Percentiles rank a stretch among this genome's conserved stretches.
phyloP scores from a whole-genome alignment of 78 protist genomes.

The Planoprotostelium fungivorum region DNA sequence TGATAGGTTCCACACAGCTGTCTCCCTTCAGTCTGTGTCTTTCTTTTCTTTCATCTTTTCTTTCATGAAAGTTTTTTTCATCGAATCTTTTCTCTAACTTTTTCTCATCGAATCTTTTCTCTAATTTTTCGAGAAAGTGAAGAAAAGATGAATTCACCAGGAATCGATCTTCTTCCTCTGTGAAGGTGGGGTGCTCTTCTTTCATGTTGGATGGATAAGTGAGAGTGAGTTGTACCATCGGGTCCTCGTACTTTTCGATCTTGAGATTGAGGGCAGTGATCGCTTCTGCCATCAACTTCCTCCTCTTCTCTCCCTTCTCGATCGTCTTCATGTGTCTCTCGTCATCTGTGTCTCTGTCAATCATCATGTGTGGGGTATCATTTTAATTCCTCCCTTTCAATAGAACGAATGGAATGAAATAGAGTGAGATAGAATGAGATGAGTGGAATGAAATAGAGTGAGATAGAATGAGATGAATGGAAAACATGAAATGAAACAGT shows the following conservation, averaged over 20 bases:
- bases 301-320: constrained; percentile 64
- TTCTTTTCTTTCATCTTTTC: no score
- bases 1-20: constrained; percentile 36
- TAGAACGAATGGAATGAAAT: no score
- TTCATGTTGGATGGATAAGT: constrained; percentile 40
- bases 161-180: constrained; percentile 72
- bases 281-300: constrained; percentile 13
- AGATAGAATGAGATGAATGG: no score
- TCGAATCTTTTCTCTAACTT: no score
- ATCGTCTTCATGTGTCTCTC: constrained; percentile 45
- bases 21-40: neutral
- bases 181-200: constrained; percentile 56
- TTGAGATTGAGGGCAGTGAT: constrained; percentile 35
- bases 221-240: constrained; percentile 51
- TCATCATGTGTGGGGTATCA: no score
- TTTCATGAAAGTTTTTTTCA: no score
- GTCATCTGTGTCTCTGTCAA: constrained; percentile 30
- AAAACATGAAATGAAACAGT: no score
- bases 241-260: constrained; percentile 46
- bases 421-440: no score
- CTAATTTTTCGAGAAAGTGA: no score
- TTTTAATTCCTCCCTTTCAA: no score
- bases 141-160: constrained; percentile 22
- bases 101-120: no score
- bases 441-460: no score